A percentile compares a stretch with the other conserved stretches of the same genome.
Conservation (phyloP, 805 yeast species). For the Diddensiella transvaalensis region DNA sequence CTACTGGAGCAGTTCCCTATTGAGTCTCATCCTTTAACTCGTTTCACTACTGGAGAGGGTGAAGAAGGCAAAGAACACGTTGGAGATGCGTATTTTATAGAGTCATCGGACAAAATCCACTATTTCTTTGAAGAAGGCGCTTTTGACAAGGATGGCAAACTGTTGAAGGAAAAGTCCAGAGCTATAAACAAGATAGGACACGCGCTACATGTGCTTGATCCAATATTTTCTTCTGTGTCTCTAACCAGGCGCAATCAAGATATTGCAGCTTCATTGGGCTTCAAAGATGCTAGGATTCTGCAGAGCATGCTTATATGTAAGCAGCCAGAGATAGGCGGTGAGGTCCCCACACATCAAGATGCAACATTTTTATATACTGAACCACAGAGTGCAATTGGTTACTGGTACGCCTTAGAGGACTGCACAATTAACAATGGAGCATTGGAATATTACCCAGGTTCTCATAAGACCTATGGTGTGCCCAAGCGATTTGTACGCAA, state of each 20-base stretch:
- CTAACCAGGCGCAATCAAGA: conserved; percentile 46
- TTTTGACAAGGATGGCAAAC: conserved; percentile 48
- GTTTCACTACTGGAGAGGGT: conserved; percentile 56
- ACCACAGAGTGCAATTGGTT: conserved; percentile 71
- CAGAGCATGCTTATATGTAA: conserved; percentile 80
- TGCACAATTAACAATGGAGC: conserved; percentile 69
- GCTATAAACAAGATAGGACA: conserved; percentile 80
- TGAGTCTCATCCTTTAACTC: conserved; percentile 60
- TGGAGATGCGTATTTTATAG: conserved; percentile 69
- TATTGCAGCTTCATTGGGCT: conserved; percentile 51
- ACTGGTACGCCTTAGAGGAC: conserved; percentile 78
- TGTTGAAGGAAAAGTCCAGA: conserved; percentile 48
- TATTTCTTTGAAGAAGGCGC: conserved; percentile 74
- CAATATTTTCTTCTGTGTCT: conserved; percentile 48
- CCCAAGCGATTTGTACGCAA: conserved; percentile 61
- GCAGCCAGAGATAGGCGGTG: conserved; percentile 69
- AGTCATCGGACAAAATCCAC: conserved; percentile 63
- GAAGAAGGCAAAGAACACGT: conserved; percentile 50
- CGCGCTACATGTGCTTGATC: conserved; percentile 59
- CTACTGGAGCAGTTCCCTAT: conserved; percentile 51
- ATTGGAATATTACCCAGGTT: conserved; percentile 63
- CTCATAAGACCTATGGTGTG: conserved; percentile 57
- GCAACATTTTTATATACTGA: conserved; percentile 67
- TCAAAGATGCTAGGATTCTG: conserved; percentile 63
- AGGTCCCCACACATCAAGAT: conserved; percentile 77